Evolutionary conservation across 345 rosid genomes (phyloP).

Genomic region (Luvunga scandens): DNA sequence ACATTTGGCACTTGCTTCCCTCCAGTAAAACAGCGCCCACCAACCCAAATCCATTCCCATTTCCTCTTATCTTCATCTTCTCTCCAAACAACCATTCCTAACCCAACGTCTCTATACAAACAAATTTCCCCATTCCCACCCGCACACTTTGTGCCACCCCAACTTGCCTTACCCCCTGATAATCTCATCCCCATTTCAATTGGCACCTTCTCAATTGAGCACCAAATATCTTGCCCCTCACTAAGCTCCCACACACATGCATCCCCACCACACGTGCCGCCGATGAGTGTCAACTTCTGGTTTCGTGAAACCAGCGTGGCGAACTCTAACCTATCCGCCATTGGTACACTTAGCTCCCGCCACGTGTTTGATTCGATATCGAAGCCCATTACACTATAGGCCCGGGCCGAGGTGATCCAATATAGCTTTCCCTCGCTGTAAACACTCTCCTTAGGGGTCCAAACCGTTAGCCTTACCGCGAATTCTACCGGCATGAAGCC

Average conservation of each 20-base stretch:
- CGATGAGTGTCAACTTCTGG: slow-evolving; percentile 33
- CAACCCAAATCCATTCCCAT: slow-evolving; percentile 57
- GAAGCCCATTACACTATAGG: slow-evolving; percentile 45
- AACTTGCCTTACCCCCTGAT: slow-evolving; percentile 29
- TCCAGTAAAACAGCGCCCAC: slow-evolving; percentile 31
- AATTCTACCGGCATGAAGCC: slow-evolving; percentile 42
- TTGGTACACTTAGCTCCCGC: slow-evolving; percentile 43
- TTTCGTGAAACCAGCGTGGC: slow-evolving; percentile 26
- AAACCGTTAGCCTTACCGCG: slow-evolving; percentile 54
- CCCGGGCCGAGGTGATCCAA: slow-evolving; percentile 64
- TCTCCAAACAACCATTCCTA: slow-evolving; percentile 52
- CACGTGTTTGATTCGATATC: slow-evolving; percentile 37
- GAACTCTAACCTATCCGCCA: slow-evolving; percentile 51
- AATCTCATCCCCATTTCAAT: slow-evolving; percentile 35
- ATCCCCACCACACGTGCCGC: slow-evolving; percentile 25
- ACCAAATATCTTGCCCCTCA: slow-evolving; percentile 26
- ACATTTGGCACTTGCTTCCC: slow-evolving; percentile 30
- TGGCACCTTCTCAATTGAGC: slow-evolving; percentile 31
- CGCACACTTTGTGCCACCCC: slow-evolving; percentile 45
- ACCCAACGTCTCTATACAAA: slow-evolving; percentile 45
- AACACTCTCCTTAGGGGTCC: slow-evolving; percentile 54
- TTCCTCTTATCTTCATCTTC: slow-evolving; percentile 25
- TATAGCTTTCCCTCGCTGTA: slow-evolving; percentile 38
- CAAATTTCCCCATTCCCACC: slow-evolving; percentile 36
- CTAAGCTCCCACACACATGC: slow-evolving; percentile 42